Evolutionary conservation across 495 filamentous ascomycete species (phyloP).

Genomic region (Penicillium malachiteum): DNA sequence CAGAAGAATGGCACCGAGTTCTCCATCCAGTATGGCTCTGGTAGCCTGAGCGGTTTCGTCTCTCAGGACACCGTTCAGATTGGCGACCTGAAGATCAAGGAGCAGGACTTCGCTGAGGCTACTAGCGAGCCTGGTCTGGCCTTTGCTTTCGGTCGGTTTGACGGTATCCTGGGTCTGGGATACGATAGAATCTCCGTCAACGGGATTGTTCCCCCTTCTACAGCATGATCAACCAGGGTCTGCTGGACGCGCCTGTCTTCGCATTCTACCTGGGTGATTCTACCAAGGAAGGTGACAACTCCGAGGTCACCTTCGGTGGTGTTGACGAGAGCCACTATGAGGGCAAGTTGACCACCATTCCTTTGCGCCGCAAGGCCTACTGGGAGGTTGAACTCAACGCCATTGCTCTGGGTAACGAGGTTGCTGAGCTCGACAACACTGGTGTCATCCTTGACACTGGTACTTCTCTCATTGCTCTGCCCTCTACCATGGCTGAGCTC

Average conservation of each 20-base stretch:
- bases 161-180: slow-evolving; percentile 95
- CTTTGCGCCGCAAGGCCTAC: slow-evolving; percentile 96
- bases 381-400: slow-evolving; percentile 98
- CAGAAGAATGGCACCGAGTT: slow-evolving; percentile 90
- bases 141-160: slow-evolving; percentile 97
- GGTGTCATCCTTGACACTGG: slow-evolving; percentile 98
- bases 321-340: slow-evolving; percentile 82
- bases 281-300: slow-evolving; percentile 70
- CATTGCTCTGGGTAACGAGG: slow-evolving; percentile 79
- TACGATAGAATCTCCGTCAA: slow-evolving; percentile 97
- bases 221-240: slow-evolving; percentile 84
- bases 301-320: slow-evolving; percentile 90
- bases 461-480: slow-evolving; percentile 95
- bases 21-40: slow-evolving; percentile 94
- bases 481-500: slow-evolving; percentile 89
- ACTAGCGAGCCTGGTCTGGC: slow-evolving; percentile 92
- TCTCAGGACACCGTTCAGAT: slow-evolving; percentile 84
- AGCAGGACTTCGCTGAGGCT: slow-evolving; percentile 94
- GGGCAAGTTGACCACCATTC: slow-evolving; percentile 88
- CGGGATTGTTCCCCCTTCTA: slow-evolving; percentile 91
- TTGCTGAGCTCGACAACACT: slow-evolving; percentile 86
- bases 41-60: slow-evolving; percentile 89
- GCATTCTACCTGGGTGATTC: slow-evolving; percentile 90
- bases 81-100: slow-evolving; percentile 81
- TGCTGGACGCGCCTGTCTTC: slow-evolving; percentile 90